Percentiles rank a stretch among this genome's conserved stretches.
phyloP scores from a whole-genome alignment of 2,329 filamentous ascomycete species.

The Fusarium nygamai region DNA sequence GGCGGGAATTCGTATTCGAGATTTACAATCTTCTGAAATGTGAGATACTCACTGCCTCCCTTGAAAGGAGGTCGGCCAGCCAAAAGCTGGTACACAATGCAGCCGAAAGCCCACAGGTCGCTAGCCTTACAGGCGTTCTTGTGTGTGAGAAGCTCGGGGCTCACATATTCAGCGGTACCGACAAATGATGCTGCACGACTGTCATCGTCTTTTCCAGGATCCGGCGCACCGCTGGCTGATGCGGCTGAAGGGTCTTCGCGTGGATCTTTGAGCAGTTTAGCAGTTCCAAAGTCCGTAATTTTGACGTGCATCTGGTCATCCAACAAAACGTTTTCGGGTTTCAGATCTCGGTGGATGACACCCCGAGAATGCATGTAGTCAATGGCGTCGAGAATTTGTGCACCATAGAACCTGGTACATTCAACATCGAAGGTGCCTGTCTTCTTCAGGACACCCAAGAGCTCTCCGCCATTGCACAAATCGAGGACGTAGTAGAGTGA shows the following conservation, averaged over 20 bases:
- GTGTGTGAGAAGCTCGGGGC: constrained; percentile 93
- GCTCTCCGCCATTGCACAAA: constrained; percentile 89
- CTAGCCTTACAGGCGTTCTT: constrained; percentile 98
- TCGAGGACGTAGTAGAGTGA: constrained; percentile 98
- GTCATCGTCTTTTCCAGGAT: constrained; percentile 62
- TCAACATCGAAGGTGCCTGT: constrained; percentile 95
- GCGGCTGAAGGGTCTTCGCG: constrained; percentile 50
- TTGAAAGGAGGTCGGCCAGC: constrained; percentile 98
- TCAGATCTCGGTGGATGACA: constrained; percentile 95
- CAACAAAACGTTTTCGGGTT: constrained; percentile 95
- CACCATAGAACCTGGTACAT: constrained; percentile 92
- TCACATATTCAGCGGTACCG: constrained; percentile 97
- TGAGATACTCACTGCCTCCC: constrained; percentile 92
- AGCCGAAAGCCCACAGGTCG: constrained; percentile 98
- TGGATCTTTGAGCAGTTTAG: constrained; percentile 77
- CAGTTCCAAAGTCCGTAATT: constrained; percentile 98
- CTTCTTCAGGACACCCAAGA: constrained; percentile 92
- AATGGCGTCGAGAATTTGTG: constrained; percentile 94
- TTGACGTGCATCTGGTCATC: constrained; percentile 98
- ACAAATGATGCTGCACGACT: constrained; percentile 93
- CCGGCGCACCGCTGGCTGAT: constrained; percentile 50
- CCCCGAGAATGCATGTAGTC: constrained; percentile 98
- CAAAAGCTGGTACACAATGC: constrained; percentile 95
- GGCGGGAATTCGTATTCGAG: constrained; percentile 93
- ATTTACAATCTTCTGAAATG: constrained; percentile 96